phyloP scores from a whole-genome alignment of 2,329 filamentous ascomycete genomes.

The Pseudopyrenochaeta lycopersici region DNA sequence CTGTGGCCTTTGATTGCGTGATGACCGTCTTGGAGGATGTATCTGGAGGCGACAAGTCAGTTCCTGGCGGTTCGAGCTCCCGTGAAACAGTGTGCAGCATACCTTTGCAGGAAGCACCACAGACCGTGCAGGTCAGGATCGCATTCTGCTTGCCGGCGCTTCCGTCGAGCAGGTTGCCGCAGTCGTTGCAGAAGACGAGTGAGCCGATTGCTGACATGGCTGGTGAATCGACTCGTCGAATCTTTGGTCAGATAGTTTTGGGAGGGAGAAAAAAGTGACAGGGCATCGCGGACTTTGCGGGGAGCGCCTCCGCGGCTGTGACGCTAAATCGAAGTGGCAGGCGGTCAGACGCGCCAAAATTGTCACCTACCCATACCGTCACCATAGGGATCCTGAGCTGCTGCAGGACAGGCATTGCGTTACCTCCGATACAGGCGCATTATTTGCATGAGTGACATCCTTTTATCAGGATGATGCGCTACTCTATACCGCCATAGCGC shows the following conservation, averaged over 20 bases:
- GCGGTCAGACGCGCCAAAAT: conserved; percentile 40
- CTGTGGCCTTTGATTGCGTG: conserved; percentile 85
- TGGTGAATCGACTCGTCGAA: conserved; percentile 6
- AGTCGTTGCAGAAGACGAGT: conserved; percentile 90
- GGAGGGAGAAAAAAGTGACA: conserved; percentile 28
- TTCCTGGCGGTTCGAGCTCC: background rate
- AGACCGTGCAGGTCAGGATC: conserved; percentile 83
- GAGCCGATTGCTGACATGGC: conserved; percentile 89
- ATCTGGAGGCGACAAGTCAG: conserved; percentile 24
- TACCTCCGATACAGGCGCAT: conserved; percentile 10
- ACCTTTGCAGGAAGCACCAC: conserved; percentile 87
- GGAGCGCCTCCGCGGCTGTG: conserved; percentile 20
- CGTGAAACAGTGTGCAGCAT: conserved; percentile 7
- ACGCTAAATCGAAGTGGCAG: conserved; percentile 28
- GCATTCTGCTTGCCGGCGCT: conserved; percentile 80
- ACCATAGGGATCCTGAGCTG: background rate
- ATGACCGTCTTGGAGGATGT: conserved; percentile 73
- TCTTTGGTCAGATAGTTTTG: background rate
- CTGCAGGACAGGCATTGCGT: conserved; percentile 1
- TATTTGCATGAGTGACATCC: conserved; percentile 6
- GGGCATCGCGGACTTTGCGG: conserved; percentile 27
- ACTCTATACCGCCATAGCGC: conserved; percentile 18
- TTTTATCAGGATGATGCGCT: conserved; percentile 23
- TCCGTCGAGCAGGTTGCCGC: conserved; percentile 86
- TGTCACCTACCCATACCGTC: background rate